A percentile compares a stretch with the other conserved stretches of the same genome.
phyloP scores from a whole-genome alignment of 2,329 filamentous ascomycete genomes.

The Acrodontium crateriforme region DNA sequence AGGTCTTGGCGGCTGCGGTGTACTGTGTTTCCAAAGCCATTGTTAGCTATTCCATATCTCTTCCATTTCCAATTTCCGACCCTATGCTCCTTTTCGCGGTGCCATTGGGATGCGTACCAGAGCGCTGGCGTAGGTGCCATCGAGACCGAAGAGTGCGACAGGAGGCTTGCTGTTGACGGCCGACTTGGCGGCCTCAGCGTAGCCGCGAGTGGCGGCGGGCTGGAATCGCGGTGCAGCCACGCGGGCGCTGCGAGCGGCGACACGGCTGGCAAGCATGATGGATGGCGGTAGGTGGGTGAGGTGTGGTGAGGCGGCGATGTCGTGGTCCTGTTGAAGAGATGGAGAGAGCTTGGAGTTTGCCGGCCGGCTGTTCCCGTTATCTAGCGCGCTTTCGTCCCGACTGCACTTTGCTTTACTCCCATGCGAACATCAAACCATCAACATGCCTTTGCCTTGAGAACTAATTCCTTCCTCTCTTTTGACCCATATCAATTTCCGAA shows the following conservation, averaged over 20 bases:
- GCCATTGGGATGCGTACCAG: slow-evolving; percentile 55
- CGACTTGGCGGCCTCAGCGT: slow-evolving; percentile 45
- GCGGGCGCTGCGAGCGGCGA: slow-evolving; percentile 43
- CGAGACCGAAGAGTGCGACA: slow-evolving; percentile 82
- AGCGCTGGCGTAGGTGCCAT: slow-evolving; percentile 96
- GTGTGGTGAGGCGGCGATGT: too few relatives aligned
- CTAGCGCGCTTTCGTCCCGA: too few relatives aligned
- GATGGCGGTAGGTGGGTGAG: slow-evolving; percentile 12
- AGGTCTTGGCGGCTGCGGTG: slow-evolving; percentile 84
- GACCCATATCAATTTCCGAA: too few relatives aligned
- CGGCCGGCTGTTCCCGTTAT: too few relatives aligned
- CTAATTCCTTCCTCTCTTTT: too few relatives aligned
- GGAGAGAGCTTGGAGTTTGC: too few relatives aligned
- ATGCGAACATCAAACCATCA: too few relatives aligned
- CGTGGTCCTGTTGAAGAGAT: too few relatives aligned
- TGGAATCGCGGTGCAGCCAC: slow-evolving; percentile 45
- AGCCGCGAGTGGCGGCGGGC: slow-evolving; percentile 55
- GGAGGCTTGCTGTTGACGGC: slow-evolving; percentile 64
- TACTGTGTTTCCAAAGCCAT: slow-evolving; percentile 54
- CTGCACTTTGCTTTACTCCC: too few relatives aligned
- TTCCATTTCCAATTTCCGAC: neutral
- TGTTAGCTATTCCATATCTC: slow-evolving; percentile 1
- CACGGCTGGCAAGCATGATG: slow-evolving; percentile 43
- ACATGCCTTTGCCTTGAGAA: too few relatives aligned
- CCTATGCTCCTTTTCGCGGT: slow-evolving; percentile 1